Conservation (phyloP, 164 flowering plant species). For the Amborella trichopoda region DNA sequence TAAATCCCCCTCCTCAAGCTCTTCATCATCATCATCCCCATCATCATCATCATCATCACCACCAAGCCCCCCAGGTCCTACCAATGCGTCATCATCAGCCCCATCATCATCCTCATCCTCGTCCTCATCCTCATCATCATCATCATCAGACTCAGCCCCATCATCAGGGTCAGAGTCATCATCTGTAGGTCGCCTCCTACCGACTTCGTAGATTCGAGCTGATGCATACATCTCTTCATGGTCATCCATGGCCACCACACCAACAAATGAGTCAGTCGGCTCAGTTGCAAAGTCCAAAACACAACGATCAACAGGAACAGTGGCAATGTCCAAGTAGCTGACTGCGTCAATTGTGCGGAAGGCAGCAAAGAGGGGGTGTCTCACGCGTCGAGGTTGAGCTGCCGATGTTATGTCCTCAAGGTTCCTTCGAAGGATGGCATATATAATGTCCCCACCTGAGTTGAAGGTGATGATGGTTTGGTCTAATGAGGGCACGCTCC, state of each 20-base stretch:
- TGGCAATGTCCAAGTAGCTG: conserved; percentile 87
- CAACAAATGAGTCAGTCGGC: conserved; percentile 82
- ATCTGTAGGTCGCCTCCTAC: conserved; percentile 75
- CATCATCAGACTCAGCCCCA: conserved; percentile 68
- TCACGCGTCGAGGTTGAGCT: conserved; percentile 56
- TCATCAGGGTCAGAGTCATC: conserved; percentile 98
- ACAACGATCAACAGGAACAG: conserved; percentile 79
- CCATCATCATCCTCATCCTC: conserved; percentile 50
- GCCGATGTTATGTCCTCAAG: conserved; percentile 80
- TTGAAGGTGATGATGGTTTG: conserved; percentile 79
- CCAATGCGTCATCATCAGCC: conserved; percentile 31
- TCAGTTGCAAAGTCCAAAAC: conserved; percentile 87
- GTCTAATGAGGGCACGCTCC: conserved; percentile 83
- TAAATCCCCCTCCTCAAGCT: conserved; percentile 19
- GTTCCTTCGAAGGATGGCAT: conserved; percentile 76
- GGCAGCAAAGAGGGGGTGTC: conserved; percentile 76
- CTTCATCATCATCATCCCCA: conserved; percentile 16
- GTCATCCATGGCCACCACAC: conserved; percentile 84
- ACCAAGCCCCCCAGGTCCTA: conserved; percentile 50
- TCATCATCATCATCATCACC: conserved; percentile 14
- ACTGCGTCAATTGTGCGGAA: conserved; percentile 87
- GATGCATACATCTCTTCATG: conserved; percentile 83
- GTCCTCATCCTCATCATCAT: conserved; percentile 63
- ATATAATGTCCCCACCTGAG: conserved; percentile 73
- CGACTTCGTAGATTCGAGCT: conserved; percentile 79